Evolutionary conservation across 1,284 basidiomycete species (phyloP).

Genomic region (Ceratobasidium sp.): DNA sequence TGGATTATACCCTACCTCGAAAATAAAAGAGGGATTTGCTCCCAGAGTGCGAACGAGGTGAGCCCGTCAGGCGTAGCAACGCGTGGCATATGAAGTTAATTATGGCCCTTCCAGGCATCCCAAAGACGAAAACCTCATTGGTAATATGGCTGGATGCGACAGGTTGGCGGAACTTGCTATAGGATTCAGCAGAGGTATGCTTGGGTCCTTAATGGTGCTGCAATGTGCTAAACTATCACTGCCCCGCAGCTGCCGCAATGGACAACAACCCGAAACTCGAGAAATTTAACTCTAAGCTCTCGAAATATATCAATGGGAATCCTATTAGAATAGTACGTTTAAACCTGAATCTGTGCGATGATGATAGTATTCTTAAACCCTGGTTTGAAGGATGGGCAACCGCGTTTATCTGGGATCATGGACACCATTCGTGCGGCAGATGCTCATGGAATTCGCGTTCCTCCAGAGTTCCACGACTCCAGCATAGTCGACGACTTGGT

Average conservation of each 20-base stretch:
- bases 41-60: constrained; percentile 73
- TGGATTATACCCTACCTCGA: constrained; percentile 75
- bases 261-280: constrained; percentile 77
- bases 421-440: constrained; percentile 82
- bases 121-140: constrained; percentile 80
- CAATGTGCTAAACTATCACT: not conserved
- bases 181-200: constrained; percentile 73
- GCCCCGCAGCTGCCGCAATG: constrained; percentile 71
- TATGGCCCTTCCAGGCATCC: constrained; percentile 65
- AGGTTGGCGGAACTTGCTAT: constrained; percentile 73
- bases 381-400: constrained; percentile 72
- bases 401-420: constrained; percentile 82
- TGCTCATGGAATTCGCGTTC: constrained; percentile 78
- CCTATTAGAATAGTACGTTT: constrained; percentile 69
- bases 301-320: constrained; percentile 78
- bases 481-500: constrained; percentile 72
- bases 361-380: no score
- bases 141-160: constrained; percentile 77
- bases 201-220: not conserved
- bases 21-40: constrained; percentile 63
- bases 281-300: constrained; percentile 73
- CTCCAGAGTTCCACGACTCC: constrained; percentile 77
- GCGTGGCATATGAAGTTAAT: not conserved
- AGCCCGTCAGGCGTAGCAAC: constrained; percentile 35
- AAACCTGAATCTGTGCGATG: not conserved